Evolutionary conservation across 345 rosid genomes (phyloP), one percentile per base, ranked within the genome.

Genomic region (Gossypium rotundifolium): DNA sequence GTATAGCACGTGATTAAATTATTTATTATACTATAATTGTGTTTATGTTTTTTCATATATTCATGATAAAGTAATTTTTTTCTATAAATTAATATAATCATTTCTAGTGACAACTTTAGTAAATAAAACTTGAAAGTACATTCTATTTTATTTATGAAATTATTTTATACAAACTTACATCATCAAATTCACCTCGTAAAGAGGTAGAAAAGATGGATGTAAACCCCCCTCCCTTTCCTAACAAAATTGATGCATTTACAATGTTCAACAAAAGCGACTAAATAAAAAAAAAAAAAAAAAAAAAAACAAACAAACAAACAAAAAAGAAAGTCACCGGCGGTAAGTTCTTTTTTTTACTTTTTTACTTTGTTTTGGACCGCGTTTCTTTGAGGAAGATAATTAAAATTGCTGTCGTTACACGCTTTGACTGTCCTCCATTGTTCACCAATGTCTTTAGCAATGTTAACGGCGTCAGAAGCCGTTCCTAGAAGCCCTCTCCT

Each of bases 401-500:
- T 80, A 65, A 71, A 82, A 69, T 70, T 40, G 42, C 60, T 78
- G 48, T 54, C 70, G 14, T 27, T 27, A 51, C 54, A 75, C 57
- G 65, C 85, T 79, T 71, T 12, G 40, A 69, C 55, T 52, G 60
- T 67, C 68, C 79, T 87, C 91, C 90, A 88, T 68, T 89, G 88
- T 67, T 81, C 79, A 18, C 83, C 83, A 57, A 94, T 82, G 25
- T 93, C 93, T 23, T 63, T 66, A 27, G 98, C 94, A 78, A 92
- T 87, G 54, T 83, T 86, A 64, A 82, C 86, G 74, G 98, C 95
- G 75, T 94, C 98, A 2, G 78, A 71, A 9, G 91, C 85, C 71
- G 94, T 87, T 67, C 98, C 98, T 9, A 82, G 81, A 23, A 94
- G 90, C 3, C 98, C 98, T 74, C 90, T 87, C 73, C 90, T 81